Percentiles rank a stretch among this genome's conserved stretches.
phyloP scores from a whole-genome alignment of 2,329 filamentous ascomycete genomes.

The Aspergillus pseudotamarii region DNA sequence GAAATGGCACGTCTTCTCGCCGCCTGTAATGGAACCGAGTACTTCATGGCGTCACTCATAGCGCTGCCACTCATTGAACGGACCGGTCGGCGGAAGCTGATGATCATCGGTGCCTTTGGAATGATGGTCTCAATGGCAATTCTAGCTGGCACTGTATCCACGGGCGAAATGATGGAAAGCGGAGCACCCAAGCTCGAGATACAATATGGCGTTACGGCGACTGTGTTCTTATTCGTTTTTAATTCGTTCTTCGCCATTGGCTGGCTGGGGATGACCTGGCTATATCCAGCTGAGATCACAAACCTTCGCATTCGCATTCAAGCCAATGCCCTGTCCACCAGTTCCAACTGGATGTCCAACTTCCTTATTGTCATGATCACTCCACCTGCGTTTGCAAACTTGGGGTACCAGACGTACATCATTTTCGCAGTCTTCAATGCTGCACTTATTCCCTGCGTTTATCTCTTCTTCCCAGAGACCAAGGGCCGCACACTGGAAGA shows the following conservation, averaged over 20 bases:
- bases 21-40: slow-evolving; percentile 31
- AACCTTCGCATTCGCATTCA: slow-evolving; percentile 61
- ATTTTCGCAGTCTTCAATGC: slow-evolving; percentile 59
- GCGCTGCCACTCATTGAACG: slow-evolving; percentile 31
- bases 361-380: slow-evolving; percentile 70
- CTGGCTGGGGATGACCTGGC: slow-evolving; percentile 64
- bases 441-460: slow-evolving; percentile 57
- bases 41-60: slow-evolving; percentile 24
- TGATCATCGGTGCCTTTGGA: slow-evolving; percentile 28
- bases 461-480: slow-evolving; percentile 64
- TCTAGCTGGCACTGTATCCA: slow-evolving; percentile 5
- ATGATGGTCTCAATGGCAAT: slow-evolving; percentile 11
- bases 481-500: slow-evolving; percentile 65
- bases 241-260: slow-evolving; percentile 68
- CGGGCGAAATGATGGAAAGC: background rate
- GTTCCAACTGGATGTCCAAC: slow-evolving; percentile 60
- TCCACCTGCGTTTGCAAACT: slow-evolving; percentile 60
- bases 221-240: slow-evolving; percentile 59
- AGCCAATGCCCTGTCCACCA: slow-evolving; percentile 64
- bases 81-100: slow-evolving; percentile 42
- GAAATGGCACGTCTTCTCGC: slow-evolving; percentile 13
- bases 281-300: slow-evolving; percentile 50
- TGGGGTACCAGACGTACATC: slow-evolving; percentile 59
- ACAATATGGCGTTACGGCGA: slow-evolving; percentile 6
- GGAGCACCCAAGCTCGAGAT: slow-evolving; percentile 6